Base-by-base conservation (phyloP, 2,329 filamentous ascomycete genomes). In the Aspergillus quadricinctus region DNA sequence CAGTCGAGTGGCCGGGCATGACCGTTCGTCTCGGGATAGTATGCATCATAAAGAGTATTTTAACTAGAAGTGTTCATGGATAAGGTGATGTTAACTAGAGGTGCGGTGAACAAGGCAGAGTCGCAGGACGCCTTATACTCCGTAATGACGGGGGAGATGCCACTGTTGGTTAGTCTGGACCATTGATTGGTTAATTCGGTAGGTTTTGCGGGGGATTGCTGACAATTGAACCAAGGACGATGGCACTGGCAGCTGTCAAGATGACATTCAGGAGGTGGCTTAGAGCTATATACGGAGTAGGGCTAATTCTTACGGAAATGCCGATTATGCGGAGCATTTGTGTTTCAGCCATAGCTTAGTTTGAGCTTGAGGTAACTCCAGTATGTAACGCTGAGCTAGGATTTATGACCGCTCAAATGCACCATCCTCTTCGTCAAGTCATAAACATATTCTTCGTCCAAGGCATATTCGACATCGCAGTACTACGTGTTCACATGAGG, bases 101-200 rank as follows among this genome's bases (percentile, higher is more conserved):
- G 27, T 11, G 46, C 11, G 8, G 37, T 25, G 40, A 48, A 40
- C 10, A 35, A 55, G 57, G 53, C 56, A 53, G 53, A 52, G 11
- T 21, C 14, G 28, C 23, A 45, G 25, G 53, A 27, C 49, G 53
- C 53, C 53, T 56, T 49, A 25, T 46, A 17, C 43, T 46, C 23
- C 8, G 21, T 46, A 23, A 8, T 23, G 11, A 10, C 43, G 2
- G 3, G 21, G 19, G 41, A 37, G 35, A 27, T 53, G 52, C 45
- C n/a, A 29, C n/a, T 50, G 56, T 56, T 55, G 56, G 53, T 17
- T 48, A 19, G 2, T 14, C 6, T 21, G 31, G 37, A 10, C 31
- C 46, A 31, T 53, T 54, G 48, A 56, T 56, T 58, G 53, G 56
- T 49, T 23, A 7, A 5, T 45, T 19, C 19, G 10, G 14, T 25